phyloP scores from a whole-genome alignment of 2,329 filamentous ascomycete genomes.

The Talaromyces sp. region DNA sequence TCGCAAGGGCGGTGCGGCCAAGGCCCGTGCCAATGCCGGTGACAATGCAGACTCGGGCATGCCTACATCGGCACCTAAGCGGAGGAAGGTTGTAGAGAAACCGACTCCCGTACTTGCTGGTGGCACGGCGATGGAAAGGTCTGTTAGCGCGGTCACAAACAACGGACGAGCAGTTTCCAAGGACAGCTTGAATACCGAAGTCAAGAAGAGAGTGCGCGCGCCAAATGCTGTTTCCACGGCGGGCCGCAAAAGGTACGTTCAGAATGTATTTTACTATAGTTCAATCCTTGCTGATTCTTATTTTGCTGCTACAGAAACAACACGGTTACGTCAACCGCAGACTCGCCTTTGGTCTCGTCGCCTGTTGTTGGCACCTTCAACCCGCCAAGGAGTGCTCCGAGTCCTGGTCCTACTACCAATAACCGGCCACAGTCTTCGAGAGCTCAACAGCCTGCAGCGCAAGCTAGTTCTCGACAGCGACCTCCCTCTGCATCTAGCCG shows the following conservation, averaged over 20 bases:
- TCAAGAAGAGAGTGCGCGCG: slow-evolving; percentile 69
- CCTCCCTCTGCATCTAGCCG: slow-evolving; percentile 60
- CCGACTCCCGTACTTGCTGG: slow-evolving; percentile 32
- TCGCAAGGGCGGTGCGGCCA: slow-evolving; percentile 56
- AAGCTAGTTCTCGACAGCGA: slow-evolving; percentile 54
- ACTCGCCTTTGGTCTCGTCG: slow-evolving; percentile 71
- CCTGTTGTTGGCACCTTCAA: slow-evolving; percentile 65
- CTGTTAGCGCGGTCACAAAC: slow-evolving; percentile 31
- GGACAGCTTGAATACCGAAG: slow-evolving; percentile 65
- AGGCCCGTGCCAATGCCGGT: slow-evolving; percentile 37
- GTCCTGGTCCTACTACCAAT: slow-evolving; percentile 55
- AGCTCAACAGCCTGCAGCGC: slow-evolving; percentile 69
- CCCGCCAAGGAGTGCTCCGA: slow-evolving; percentile 55
- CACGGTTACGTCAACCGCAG: slow-evolving; percentile 47
- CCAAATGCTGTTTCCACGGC: slow-evolving; percentile 57
- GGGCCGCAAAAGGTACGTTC: slow-evolving; percentile 68
- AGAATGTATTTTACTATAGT: not conserved
- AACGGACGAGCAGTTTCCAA: slow-evolving; percentile 43
- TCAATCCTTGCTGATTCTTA: not conserved
- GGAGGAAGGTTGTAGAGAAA: slow-evolving; percentile 72
- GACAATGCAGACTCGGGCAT: slow-evolving; percentile 24
- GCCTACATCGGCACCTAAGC: slow-evolving; percentile 56
- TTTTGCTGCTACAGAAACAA: slow-evolving; percentile 34
- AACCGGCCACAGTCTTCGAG: slow-evolving; percentile 65
- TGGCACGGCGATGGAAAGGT: slow-evolving; percentile 35